phyloP scores from a whole-genome alignment of 2,329 filamentous ascomycete species.

The Rhexocercosporidium sp. region DNA sequence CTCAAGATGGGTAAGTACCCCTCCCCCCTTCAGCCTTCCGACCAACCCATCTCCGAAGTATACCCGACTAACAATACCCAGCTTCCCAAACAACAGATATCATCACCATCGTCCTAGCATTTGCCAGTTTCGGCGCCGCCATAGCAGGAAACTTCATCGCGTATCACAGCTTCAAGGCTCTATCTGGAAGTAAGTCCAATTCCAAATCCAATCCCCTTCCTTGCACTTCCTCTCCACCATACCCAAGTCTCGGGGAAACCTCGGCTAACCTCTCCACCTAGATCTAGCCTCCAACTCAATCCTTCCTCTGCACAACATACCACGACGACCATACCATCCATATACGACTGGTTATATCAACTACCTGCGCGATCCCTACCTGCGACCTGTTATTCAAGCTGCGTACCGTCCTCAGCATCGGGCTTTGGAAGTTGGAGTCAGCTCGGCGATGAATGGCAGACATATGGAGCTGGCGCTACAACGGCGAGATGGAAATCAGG shows the following conservation, averaged over 20 bases:
- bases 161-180: constrained; percentile 7
- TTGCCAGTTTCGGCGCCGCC: neutral
- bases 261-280: neutral
- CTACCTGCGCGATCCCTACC: neutral
- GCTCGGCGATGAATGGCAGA: neutral
- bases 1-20: neutral
- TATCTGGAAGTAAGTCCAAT: neutral
- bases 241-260: neutral
- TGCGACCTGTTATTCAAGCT: neutral
- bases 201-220: neutral
- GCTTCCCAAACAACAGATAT: constrained; percentile 6
- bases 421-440: neutral
- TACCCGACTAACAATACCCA: neutral
- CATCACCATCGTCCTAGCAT: neutral
- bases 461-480: constrained; percentile 6
- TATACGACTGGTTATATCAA: neutral
- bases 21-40: too few relatives aligned
- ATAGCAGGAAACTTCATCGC: neutral
- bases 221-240: neutral
- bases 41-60: neutral
- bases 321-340: constrained; percentile 4
- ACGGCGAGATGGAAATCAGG: too few relatives aligned
- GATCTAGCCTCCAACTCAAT: neutral
- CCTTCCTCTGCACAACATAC: neutral
- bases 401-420: neutral